Conservation (phyloP, 768 basidiomycete species). For the Amanita jacksonii region DNA sequence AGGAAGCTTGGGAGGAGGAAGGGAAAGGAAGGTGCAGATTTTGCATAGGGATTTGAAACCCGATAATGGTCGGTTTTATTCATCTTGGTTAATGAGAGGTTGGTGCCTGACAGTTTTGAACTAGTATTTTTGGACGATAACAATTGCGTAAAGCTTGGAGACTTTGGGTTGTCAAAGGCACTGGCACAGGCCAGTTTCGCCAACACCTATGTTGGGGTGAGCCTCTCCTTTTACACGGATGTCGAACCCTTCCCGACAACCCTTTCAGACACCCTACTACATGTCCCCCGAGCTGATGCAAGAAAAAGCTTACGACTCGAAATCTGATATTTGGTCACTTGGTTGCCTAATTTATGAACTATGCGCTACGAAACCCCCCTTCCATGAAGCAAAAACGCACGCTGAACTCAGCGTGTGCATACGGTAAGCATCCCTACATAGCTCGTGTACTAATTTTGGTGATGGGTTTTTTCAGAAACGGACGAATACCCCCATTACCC, state of each 20-base stretch:
- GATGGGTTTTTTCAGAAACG: slow-evolving; percentile 40
- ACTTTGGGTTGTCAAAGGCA: slow-evolving; percentile 94
- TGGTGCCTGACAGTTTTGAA: slow-evolving; percentile 36
- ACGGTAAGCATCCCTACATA: slow-evolving; percentile 34
- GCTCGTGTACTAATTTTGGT: not conserved
- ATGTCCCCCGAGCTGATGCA: slow-evolving; percentile 99
- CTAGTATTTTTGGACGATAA: slow-evolving; percentile 84
- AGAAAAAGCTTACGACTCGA: slow-evolving; percentile 95
- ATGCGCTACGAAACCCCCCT: slow-evolving; percentile 88
- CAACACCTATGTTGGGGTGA: slow-evolving; percentile 92
- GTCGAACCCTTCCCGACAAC: not conserved
- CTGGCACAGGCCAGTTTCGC: slow-evolving; percentile 84
- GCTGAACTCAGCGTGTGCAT: slow-evolving; percentile 77
- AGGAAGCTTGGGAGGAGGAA: slow-evolving; percentile 30
- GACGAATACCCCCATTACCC: slow-evolving; percentile 86
- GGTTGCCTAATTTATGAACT: slow-evolving; percentile 96
- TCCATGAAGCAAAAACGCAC: slow-evolving; percentile 89
- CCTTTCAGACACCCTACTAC: slow-evolving; percentile 97
- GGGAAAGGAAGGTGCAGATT: slow-evolving; percentile 59
- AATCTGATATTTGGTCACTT: slow-evolving; percentile 97
- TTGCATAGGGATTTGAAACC: slow-evolving; percentile 95
- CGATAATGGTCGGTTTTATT: slow-evolving; percentile 68
- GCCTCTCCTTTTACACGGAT: slow-evolving; percentile 16
- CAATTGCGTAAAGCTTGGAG: slow-evolving; percentile 89
- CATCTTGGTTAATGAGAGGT: not conserved